phyloP scores from a whole-genome alignment of 805 yeast species.

The Candida michaelii region DNA sequence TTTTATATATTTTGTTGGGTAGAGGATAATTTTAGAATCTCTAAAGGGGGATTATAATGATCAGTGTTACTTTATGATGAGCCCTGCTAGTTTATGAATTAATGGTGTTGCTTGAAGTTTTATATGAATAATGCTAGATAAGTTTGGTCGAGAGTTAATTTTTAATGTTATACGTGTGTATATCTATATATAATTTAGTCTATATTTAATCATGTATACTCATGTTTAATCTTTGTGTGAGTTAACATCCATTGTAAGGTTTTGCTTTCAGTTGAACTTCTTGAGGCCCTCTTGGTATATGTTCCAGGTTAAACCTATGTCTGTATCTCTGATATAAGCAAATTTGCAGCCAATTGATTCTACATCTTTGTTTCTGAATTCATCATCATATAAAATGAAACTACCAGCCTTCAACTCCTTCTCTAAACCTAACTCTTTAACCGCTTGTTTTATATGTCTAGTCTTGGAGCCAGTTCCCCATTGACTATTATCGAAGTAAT shows the following conservation, averaged over 20 bases:
- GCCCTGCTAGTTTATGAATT: too few relatives aligned
- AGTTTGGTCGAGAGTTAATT: neutral
- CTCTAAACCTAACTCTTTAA: slow-evolving; percentile 47
- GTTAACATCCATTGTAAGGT: too few relatives aligned
- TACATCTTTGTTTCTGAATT: slow-evolving; percentile 74
- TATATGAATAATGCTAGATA: too few relatives aligned
- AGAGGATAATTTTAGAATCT: too few relatives aligned
- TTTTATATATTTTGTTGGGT: slow-evolving; percentile 1
- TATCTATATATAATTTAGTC: neutral
- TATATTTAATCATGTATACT: neutral
- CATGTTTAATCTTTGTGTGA: too few relatives aligned
- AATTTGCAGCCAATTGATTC: slow-evolving; percentile 69
- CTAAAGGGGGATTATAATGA: too few relatives aligned
- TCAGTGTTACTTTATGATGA: too few relatives aligned
- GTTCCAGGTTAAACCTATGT: slow-evolving; percentile 54
- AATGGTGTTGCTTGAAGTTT: too few relatives aligned
- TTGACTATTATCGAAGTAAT: slow-evolving; percentile 56
- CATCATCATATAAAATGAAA: slow-evolving; percentile 71
- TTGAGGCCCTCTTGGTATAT: slow-evolving; percentile 48
- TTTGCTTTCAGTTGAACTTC: slow-evolving; percentile 16
- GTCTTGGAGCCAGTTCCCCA: slow-evolving; percentile 70
- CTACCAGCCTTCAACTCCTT: slow-evolving; percentile 44
- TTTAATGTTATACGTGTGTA: neutral
- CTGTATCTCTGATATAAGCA: slow-evolving; percentile 58
- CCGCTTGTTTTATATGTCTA: slow-evolving; percentile 52